These are phyloP conservation scores for Luvunga scandens DNA, from an alignment of 345 rosid genomes.

Conservation along the genomic window DNA sequence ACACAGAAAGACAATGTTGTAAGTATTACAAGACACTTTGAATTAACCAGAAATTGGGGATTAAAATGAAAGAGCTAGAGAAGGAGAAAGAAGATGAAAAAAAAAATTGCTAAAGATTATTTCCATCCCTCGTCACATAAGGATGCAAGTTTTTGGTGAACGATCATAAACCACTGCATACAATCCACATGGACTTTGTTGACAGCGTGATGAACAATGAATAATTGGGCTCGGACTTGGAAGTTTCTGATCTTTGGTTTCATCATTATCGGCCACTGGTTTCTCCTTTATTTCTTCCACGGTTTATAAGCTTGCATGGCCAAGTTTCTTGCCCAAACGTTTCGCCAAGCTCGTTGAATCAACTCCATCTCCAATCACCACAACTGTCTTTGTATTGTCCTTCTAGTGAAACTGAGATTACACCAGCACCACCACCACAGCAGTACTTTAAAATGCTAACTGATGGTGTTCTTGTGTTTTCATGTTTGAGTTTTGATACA, in stretches of 20 bases:
- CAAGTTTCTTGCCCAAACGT: slow-evolving; percentile 13
- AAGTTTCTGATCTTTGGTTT: neutral
- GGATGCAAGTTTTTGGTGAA: neutral
- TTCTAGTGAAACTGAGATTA: slow-evolving; percentile 6
- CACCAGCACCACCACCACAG: slow-evolving; percentile 3
- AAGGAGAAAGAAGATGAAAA: neutral
- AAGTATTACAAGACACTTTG: neutral
- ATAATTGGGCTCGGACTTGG: neutral
- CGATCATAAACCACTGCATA: neutral
- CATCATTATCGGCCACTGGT: no score
- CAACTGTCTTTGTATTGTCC: slow-evolving; percentile 13
- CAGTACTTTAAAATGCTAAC: neutral
- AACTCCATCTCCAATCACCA: slow-evolving; percentile 17
- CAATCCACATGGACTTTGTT: neutral
- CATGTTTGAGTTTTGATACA: neutral
- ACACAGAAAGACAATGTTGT: neutral
- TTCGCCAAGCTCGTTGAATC: slow-evolving; percentile 14
- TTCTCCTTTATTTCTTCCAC: slow-evolving; percentile 5
- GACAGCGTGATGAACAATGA: neutral
- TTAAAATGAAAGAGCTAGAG: neutral
- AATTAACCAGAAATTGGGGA: neutral
- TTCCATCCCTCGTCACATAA: neutral
- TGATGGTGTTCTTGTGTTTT: neutral
- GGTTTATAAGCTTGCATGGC: slow-evolving; percentile 2
- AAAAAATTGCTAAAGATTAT: no score